Evolutionary conservation across 306 rosid genomes (phyloP), one percentile per base, ranked within the genome.

Genomic region (Adenanthera pavonina): DNA sequence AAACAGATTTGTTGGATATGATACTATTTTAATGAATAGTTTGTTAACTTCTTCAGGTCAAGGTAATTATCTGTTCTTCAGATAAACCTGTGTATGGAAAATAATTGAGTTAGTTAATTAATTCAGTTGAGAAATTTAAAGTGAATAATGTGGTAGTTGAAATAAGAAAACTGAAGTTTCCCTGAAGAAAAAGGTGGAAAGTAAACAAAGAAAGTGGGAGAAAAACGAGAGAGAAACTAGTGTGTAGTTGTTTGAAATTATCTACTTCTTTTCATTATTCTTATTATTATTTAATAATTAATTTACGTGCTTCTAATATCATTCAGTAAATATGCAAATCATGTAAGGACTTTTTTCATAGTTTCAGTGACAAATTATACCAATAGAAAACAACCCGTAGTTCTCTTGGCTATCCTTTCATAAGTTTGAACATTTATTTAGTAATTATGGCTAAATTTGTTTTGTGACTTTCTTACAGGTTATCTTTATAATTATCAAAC

Each of bases 21-120:
- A 96, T 91, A 96, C 99, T 8, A 96, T 96, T 82, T 90, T 96
- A 91, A 96, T 96, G 86, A 96, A 96, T 81, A 96, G 98, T 85
- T 87, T 96, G 81, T 85, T 96, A 87, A 93, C 88, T 79, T 96
- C 97, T 86, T 91, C 97, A 66, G 95, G 98, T 83, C 97, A 89
- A 93, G 99, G 99, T 96, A 92, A 84, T 72, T 57, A 19, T 16
- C 80, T 84, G 56, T 35, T 78, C 35, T 75, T 17, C 38, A 66
- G 53, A 74, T 46, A 75, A 78, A 84, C 76, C 57, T 62, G 33
- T 78, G 15, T 36, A 52, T 61, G 13, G 41, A 61, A 61, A 12
- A 33, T 61, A 33, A 33, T 11, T 30, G 46, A 15, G 46, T 7
- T 1, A 35, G 69, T 34, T 6, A 36, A 14, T 64, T 62, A 62